Evolutionary conservation across 164 flowering plant genomes (phyloP).

Genomic region (Saururus chinensis): DNA sequence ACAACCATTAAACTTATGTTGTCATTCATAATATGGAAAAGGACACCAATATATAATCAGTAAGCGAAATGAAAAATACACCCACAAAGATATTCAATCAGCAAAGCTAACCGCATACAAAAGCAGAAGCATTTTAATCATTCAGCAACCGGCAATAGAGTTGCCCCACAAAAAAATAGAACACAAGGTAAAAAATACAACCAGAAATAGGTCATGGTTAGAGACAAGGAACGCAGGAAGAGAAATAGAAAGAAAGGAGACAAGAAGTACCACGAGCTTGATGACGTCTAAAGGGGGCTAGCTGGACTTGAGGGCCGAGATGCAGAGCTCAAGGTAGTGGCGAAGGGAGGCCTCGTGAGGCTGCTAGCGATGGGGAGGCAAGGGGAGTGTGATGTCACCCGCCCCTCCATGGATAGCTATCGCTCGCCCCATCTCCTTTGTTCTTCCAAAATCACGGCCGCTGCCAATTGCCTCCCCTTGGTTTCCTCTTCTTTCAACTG

Average conservation of each 20-base stretch:
- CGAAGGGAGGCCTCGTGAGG: slow-evolving; percentile 64
- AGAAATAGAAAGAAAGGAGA: background rate
- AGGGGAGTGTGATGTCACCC: slow-evolving; percentile 61
- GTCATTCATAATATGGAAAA: too few relatives aligned
- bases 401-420: slow-evolving; percentile 96
- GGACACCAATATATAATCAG: too few relatives aligned
- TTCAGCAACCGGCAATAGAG: too few relatives aligned
- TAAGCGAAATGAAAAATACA: too few relatives aligned
- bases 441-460: too few relatives aligned
- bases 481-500: too few relatives aligned
- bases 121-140: too few relatives aligned
- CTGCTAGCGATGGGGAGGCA: slow-evolving; percentile 47
- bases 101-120: background rate
- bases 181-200: background rate
- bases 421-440: slow-evolving; percentile 99
- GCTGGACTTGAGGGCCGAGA: slow-evolving; percentile 55
- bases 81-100: too few relatives aligned
- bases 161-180: too few relatives aligned
- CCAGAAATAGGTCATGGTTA: background rate
- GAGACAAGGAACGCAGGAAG: background rate
- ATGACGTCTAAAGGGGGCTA: too few relatives aligned
- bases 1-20: too few relatives aligned
- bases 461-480: too few relatives aligned
- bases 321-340: slow-evolving; percentile 65
- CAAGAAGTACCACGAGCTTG: slow-evolving; percentile 69